phyloP scores from a whole-genome alignment of 1,139 yeast species.

The Dujonia santamariae region DNA sequence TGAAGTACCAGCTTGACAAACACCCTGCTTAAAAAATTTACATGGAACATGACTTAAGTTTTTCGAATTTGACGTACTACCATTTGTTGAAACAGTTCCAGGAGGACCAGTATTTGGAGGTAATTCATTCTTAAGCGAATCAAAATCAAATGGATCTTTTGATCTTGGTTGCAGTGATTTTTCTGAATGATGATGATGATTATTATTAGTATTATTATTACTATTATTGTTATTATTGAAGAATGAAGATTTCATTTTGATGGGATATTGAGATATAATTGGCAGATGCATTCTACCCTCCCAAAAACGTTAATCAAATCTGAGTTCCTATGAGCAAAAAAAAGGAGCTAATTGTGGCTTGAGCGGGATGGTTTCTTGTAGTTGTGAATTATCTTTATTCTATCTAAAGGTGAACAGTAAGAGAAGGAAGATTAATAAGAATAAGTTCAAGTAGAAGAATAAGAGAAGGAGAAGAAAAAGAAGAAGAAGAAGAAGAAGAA shows the following conservation, averaged over 20 bases:
- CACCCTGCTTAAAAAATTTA: constrained; percentile 85
- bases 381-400: too few species aligned
- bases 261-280: constrained; percentile 4
- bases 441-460: too few species aligned
- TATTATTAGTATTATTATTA: not conserved
- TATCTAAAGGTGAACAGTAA: too few species aligned
- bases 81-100: constrained; percentile 24
- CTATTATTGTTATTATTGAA: constrained; percentile 2
- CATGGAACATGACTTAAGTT: constrained; percentile 91
- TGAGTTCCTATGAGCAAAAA: too few species aligned
- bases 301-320: too few species aligned
- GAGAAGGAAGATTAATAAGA: too few species aligned
- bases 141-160: constrained; percentile 7
- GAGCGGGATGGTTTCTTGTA: too few species aligned
- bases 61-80: constrained; percentile 18
- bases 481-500: too few species aligned
- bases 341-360: too few species aligned
- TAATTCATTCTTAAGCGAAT: constrained; percentile 13
- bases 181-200: not conserved
- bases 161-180: constrained; percentile 7
- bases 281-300: constrained; percentile 6
- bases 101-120: constrained; percentile 46
- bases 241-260: constrained; percentile 9
- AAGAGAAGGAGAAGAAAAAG: too few species aligned
- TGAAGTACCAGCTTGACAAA: constrained; percentile 88